A percentile compares a stretch with the other conserved stretches of the same genome.
These are phyloP conservation scores for Jatropha multifida DNA, from an alignment of 441 rosid genomes.

Conservation along the genomic window DNA sequence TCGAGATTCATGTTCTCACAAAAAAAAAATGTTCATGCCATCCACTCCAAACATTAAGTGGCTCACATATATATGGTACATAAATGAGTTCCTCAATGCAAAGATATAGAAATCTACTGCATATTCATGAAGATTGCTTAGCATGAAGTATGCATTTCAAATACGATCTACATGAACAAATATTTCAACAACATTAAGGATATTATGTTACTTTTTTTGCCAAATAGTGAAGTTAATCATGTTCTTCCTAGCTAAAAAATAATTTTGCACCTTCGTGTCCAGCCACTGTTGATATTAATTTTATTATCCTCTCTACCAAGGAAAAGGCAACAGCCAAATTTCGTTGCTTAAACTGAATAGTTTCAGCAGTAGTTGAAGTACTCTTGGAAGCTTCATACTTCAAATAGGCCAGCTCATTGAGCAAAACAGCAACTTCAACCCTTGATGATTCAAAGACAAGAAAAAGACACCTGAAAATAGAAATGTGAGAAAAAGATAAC, in stretches of 20 bases:
- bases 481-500: conserved; percentile 11
- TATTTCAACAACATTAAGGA: background rate
- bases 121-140: background rate
- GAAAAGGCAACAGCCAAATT: conserved; percentile 66
- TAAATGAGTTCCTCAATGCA: background rate
- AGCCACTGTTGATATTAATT: conserved; percentile 46
- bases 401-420: conserved; percentile 79
- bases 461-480: conserved; percentile 70
- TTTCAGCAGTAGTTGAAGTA: conserved; percentile 51
- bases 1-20: no score
- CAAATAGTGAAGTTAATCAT: background rate
- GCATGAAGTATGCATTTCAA: background rate
- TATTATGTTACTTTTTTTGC: background rate
- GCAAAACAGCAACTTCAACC: conserved; percentile 85
- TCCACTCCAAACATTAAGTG: background rate
- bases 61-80: background rate
- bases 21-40: background rate
- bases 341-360: conserved; percentile 53
- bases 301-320: conserved; percentile 82
- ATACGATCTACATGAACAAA: background rate
- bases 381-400: conserved; percentile 77
- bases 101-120: background rate
- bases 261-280: conserved; percentile 56
- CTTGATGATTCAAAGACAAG: conserved; percentile 85
- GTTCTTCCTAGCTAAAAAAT: background rate